These are phyloP conservation scores for Sordariomycetes sp. DNA, from an alignment of 2,329 filamentous ascomycete genomes.

Conservation along the genomic window DNA sequence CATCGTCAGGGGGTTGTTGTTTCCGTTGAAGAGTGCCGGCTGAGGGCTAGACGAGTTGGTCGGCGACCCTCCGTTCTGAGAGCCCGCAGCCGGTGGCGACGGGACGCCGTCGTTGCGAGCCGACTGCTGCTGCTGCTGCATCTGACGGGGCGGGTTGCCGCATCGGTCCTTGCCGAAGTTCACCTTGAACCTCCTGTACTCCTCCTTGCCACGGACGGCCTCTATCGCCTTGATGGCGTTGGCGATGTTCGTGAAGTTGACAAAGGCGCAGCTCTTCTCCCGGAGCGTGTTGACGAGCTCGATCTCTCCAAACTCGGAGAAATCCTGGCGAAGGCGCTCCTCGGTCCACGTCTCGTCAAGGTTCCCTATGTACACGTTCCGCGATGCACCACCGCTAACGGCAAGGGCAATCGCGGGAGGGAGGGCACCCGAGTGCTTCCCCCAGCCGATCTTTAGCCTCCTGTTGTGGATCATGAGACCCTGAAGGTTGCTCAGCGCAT, in stretches of 20 bases:
- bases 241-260: constrained; percentile 99
- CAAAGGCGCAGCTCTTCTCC: constrained; percentile 98
- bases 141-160: constrained; percentile 88
- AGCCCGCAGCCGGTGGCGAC: constrained; percentile 48
- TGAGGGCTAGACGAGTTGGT: constrained; percentile 45
- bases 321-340: constrained; percentile 90
- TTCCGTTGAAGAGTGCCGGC: constrained; percentile 67
- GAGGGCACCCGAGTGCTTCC: constrained; percentile 94
- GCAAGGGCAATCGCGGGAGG: constrained; percentile 92
- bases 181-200: constrained; percentile 98
- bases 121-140: constrained; percentile 57
- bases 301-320: constrained; percentile 95
- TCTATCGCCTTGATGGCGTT: constrained; percentile 99
- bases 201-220: constrained; percentile 84
- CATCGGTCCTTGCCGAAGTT: constrained; percentile 99
- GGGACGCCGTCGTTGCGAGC: constrained; percentile 52
- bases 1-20: constrained; percentile 83
- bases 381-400: constrained; percentile 92
- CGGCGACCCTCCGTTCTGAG: constrained; percentile 46
- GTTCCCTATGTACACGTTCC: constrained; percentile 97
- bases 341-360: constrained; percentile 96
- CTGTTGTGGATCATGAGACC: constrained; percentile 99
- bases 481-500: constrained; percentile 92
- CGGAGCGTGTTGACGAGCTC: constrained; percentile 93
- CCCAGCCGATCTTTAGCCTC: constrained; percentile 96